A percentile compares a stretch with the other conserved stretches of the same genome.
phyloP scores from a whole-genome alignment of 176 grass and related monocot genomes.

The Oryza punctata region DNA sequence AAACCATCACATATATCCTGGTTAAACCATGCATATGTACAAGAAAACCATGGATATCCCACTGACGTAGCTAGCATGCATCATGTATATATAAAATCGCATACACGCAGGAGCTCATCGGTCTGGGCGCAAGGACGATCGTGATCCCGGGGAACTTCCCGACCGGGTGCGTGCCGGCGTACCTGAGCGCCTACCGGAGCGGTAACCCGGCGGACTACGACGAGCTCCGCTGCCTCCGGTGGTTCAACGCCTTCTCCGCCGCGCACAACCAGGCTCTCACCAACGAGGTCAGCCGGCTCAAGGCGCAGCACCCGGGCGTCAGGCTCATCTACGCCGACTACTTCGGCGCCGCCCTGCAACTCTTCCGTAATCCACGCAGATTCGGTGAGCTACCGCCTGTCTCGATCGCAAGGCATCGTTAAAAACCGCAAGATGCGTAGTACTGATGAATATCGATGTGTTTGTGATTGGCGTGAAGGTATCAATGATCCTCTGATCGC shows the following conservation, averaged over 20 bases:
- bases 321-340: conserved; percentile 64
- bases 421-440: too few species aligned
- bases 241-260: conserved; percentile 49
- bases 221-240: conserved; percentile 38
- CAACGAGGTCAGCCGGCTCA: background rate
- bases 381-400: background rate
- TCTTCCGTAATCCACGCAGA: conserved; percentile 1
- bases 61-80: too few species aligned
- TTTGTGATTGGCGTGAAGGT: conserved; percentile 21
- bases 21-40: background rate
- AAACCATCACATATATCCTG: background rate
- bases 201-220: conserved; percentile 21
- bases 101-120: conserved; percentile 45
- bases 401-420: background rate
- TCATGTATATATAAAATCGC: too few species aligned
- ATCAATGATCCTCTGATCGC: conserved; percentile 31
- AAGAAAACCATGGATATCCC: too few species aligned
- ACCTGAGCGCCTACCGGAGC: conserved; percentile 13
- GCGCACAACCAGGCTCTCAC: conserved; percentile 42
- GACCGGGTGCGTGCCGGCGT: conserved; percentile 40
- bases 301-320: conserved; percentile 6
- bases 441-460: background rate
- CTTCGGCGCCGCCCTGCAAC: conserved; percentile 44
- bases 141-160: conserved; percentile 57
- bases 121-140: conserved; percentile 47